A percentile compares a stretch with the other conserved stretches of the same genome.
These are phyloP conservation scores for Celoporthe dispersa DNA, from an alignment of 2,329 filamentous ascomycete genomes.

Conservation along the genomic window DNA sequence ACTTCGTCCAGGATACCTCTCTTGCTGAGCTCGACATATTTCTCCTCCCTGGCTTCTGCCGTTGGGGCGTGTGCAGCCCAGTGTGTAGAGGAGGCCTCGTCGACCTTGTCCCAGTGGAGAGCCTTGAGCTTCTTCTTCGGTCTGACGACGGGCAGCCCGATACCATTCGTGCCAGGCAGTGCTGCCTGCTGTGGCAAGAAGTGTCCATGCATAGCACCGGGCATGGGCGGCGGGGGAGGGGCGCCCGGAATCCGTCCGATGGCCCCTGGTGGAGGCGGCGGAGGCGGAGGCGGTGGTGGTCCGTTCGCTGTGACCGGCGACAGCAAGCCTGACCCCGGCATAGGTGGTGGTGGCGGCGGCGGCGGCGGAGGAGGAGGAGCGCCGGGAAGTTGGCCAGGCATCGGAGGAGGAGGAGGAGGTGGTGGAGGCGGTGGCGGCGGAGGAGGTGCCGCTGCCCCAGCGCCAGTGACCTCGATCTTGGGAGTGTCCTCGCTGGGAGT, in stretches of 20 bases:
- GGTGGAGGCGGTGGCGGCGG: constrained; percentile 42
- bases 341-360: constrained; percentile 56
- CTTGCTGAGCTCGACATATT: constrained; percentile 89
- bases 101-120: constrained; percentile 98
- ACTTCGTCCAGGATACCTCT: constrained; percentile 98
- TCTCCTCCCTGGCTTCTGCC: constrained; percentile 89
- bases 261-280: constrained; percentile 49
- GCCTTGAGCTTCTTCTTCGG: constrained; percentile 99
- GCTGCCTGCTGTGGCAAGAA: constrained; percentile 71
- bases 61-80: constrained; percentile 89
- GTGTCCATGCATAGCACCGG: constrained; percentile 73
- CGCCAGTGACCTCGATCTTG: constrained; percentile 62
- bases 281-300: constrained; percentile 45
- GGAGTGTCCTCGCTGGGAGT: constrained; percentile 67
- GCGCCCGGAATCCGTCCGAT: constrained; percentile 37
- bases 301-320: constrained; percentile 31
- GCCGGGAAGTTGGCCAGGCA: constrained; percentile 48
- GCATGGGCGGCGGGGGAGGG: constrained; percentile 45
- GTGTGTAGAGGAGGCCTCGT: constrained; percentile 86
- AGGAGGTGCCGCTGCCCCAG: constrained; percentile 42
- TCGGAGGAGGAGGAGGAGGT: constrained; percentile 50
- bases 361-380: constrained; percentile 49
- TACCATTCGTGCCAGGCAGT: constrained; percentile 58
- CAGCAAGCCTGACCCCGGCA: constrained; percentile 37
- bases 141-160: constrained; percentile 78